These are phyloP conservation scores for Wickerhamomyces bovis DNA, from an alignment of 805 yeast species.

Conservation along the genomic window DNA sequence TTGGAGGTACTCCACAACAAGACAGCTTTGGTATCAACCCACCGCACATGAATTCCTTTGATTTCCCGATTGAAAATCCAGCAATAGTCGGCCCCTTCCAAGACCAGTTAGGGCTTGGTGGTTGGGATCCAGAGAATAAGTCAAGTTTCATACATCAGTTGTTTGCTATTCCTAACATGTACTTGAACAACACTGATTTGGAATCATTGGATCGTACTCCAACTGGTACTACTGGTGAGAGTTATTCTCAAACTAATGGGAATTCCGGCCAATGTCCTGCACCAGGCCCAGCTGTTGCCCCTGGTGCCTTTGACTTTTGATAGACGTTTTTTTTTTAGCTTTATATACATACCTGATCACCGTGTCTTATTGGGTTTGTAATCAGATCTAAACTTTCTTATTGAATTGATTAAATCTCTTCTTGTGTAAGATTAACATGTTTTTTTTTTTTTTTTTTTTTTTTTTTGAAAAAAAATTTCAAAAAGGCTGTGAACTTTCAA, in stretches of 20 bases:
- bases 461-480: too few species aligned
- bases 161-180: conserved; percentile 4
- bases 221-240: neutral
- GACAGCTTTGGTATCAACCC: neutral
- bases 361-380: too few species aligned
- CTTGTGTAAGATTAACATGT: too few species aligned
- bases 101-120: neutral
- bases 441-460: too few species aligned
- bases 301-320: neutral
- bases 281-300: neutral
- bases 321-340: too few species aligned
- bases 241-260: neutral
- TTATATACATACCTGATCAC: neutral
- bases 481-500: too few species aligned
- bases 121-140: neutral
- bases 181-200: conserved; percentile 1
- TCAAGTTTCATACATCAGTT: conserved; percentile 1
- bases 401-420: too few species aligned
- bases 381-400: too few species aligned
- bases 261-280: too few species aligned
- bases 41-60: neutral
- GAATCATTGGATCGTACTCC: neutral
- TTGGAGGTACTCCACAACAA: neutral
- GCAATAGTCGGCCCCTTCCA: neutral
- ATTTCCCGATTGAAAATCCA: neutral